Evolutionary conservation across 257 asterid genomes (phyloP).

Genomic region (Buddleja alternifolia): DNA sequence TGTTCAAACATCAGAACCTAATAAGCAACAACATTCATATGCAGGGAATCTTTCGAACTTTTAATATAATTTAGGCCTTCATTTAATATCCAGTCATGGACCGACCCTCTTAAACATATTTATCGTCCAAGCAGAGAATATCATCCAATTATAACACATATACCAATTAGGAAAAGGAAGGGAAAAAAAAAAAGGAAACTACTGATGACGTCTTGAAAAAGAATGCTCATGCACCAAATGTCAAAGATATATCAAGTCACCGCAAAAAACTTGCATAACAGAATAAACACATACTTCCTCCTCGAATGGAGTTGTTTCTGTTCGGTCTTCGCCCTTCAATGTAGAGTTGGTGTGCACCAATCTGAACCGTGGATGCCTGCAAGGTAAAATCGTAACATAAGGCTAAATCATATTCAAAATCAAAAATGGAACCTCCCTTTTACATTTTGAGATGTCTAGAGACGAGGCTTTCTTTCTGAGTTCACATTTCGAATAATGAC

Average conservation of each 20-base stretch:
- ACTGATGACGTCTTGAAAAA: conserved; percentile 1
- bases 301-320: conserved; percentile 64
- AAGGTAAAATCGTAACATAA: conserved; percentile 29
- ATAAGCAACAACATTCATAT: conserved; percentile 13
- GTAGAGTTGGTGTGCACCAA: conserved; percentile 77
- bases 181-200: not conserved
- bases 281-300: conserved; percentile 71
- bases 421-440: no score
- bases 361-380: conserved; percentile 82
- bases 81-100: no score
- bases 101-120: no score
- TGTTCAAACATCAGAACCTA: conserved; percentile 32
- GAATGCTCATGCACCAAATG: conserved; percentile 8
- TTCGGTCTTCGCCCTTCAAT: conserved; percentile 95
- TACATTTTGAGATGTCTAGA: not conserved
- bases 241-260: not conserved
- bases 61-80: no score
- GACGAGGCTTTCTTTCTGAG: not conserved
- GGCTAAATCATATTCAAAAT: not conserved
- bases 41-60: not conserved
- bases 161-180: no score
- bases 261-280: conserved; percentile 17
- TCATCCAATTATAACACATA: no score
- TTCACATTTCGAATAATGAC: not conserved
- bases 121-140: no score